Conservation (phyloP, 192 early-diverging fungal genomes). For the Haplosporangium gracile region DNA sequence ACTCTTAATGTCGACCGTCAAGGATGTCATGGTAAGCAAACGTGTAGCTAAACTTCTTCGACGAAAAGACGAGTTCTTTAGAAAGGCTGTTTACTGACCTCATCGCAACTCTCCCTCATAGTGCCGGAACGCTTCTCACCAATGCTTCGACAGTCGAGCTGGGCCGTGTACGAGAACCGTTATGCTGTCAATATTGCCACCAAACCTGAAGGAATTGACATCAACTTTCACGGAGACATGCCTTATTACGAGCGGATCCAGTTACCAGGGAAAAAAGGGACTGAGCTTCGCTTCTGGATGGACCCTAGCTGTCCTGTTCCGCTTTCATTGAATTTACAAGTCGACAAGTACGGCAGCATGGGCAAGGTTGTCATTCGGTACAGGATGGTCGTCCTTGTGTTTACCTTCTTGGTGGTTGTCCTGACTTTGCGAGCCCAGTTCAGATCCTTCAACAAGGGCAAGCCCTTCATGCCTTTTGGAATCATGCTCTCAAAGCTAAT, state of each 20-base stretch:
- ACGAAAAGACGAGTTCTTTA: background rate
- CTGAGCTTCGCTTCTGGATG: constrained; percentile 68
- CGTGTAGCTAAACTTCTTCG: background rate
- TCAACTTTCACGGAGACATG: constrained; percentile 67
- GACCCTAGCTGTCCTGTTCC: constrained; percentile 67
- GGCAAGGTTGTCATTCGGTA: constrained; percentile 79
- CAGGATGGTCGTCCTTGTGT: constrained; percentile 75
- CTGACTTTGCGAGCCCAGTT: constrained; percentile 69
- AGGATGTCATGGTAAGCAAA: constrained; percentile 52
- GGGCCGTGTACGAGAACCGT: constrained; percentile 70
- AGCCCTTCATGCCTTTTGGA: constrained; percentile 45
- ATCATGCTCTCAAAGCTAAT: constrained; percentile 42
- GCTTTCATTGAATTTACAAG: constrained; percentile 62
- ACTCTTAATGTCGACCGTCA: constrained; percentile 59
- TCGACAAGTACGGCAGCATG: constrained; percentile 81
- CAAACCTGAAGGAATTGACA: constrained; percentile 34
- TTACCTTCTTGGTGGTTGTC: constrained; percentile 76
- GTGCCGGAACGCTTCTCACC: constrained; percentile 59
- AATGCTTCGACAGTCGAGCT: constrained; percentile 67
- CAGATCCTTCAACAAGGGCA: constrained; percentile 54
- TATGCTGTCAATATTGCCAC: constrained; percentile 61
- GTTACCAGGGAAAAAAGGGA: constrained; percentile 53
- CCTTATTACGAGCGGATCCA: constrained; percentile 57
- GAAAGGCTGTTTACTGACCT: background rate
- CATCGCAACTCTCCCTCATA: background rate